Base-by-base conservation (phyloP, 495 filamentous ascomycete species). In the Penicillium coprophilum region DNA sequence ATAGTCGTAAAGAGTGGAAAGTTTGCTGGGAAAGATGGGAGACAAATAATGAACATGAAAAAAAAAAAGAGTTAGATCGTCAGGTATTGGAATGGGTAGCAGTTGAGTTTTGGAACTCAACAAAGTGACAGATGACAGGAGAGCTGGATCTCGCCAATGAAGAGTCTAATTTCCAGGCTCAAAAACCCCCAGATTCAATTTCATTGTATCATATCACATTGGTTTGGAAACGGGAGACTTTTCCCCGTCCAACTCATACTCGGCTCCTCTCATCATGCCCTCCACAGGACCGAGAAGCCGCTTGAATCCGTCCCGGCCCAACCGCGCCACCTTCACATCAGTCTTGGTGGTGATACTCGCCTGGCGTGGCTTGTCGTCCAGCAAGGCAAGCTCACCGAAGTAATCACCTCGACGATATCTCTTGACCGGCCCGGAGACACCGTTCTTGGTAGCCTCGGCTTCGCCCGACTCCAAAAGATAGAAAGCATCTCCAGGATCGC, bases 301-400 rank as follows among this genome's bases (percentile, higher is more conserved):
- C 80, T 96, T 92, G 72, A 98, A 98, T 5, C 92, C 95, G 61
- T 90, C 89, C 62, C 96, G 96, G 24, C 91, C 93, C 28, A 98
- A 73, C 30, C 85, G 89, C 19, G 94, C 95, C n/a, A 97, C 90
- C 75, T 97, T 97, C 65, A 96, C 90, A 11, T 80, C 74, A 0
- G 86, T 91, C 62, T 80, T 80, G 47, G 87, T 87, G 21, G 92
- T 76, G 48, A 98, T 87, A 64, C 87, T 96, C 3, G 94, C 94
- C n/a, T 92, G 92, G 48, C 94, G 86, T 0, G 94, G 94, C 55
- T 89, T 88, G 63, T 98, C 93, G 61, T 98, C 93, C 59, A 97
- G 75, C 64, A 98, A 73, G 9, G 94, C 94, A 54, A 97, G 77
- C 71, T 98, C 94, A 43, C 94, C 94, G 69, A 98, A 98, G 76